Evolutionary conservation across 495 filamentous ascomycete species (phyloP), one percentile per base, ranked within the genome.

Genomic region (Aspergillus mulundensis): DNA sequence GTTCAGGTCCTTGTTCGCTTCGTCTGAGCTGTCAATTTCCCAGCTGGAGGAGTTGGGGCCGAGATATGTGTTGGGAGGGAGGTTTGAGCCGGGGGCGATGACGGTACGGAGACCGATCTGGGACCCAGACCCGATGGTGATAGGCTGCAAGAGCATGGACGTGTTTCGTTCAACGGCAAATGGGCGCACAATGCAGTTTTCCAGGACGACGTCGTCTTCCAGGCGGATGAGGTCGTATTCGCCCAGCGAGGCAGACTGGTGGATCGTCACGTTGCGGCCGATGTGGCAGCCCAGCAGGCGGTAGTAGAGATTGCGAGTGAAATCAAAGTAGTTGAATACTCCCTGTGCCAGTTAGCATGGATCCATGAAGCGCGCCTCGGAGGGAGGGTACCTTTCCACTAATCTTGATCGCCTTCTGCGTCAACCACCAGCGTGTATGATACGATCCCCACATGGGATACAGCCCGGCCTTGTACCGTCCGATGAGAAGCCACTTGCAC

Each of bases 151-250:
- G 30, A 50, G 47, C 47, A 50, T 50, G n/a, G 47, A 50, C 3
- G 47, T 50, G 32, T 50, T 50, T 6, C 47, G 30, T 38, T 50
- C 47, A n/a, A 50, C 47, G 18, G 47, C 47, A 30, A 50, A 50
- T 11, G 47, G 47, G 11, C 47, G 30, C 2, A 38, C 16, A 19
- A 50, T 50, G 19, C 47, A 50, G 47, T 50, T 50, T 23, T 50
- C 47, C 4, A 50, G 47, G 0, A 50, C 47, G 6, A 50, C 47
- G 47, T 50, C 39, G 15, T 38, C 47, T 2, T 20, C 3, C 0
- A 50, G 32, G 2, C 36, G 47, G 16, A 50, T 36, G 18, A 50
- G 47, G 30, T 50, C 47, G 30, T 50, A 50, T 39, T 50, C 47
- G 18, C 47, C 47, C 4, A 50, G 47, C n/a, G 47, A 50, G 32